Percentiles rank a stretch among this genome's conserved stretches.
These are phyloP conservation scores for Pseudopyrenochaeta lycopersici DNA, from an alignment of 2,329 filamentous ascomycete genomes.

Conservation along the genomic window DNA sequence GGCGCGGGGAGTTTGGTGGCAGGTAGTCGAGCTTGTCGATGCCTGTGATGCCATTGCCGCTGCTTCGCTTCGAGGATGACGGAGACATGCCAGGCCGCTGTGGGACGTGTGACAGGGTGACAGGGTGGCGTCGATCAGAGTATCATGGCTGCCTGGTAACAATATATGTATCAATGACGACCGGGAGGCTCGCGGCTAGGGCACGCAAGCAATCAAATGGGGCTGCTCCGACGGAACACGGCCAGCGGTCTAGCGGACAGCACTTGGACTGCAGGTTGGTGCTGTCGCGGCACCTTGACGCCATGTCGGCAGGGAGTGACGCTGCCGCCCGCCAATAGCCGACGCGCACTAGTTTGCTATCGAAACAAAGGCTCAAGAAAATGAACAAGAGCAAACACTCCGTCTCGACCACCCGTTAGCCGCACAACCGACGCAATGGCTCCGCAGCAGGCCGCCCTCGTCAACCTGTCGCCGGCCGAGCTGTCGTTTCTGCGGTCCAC, in stretches of 20 bases:
- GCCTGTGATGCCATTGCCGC: constrained; percentile 33
- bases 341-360: constrained; percentile 14
- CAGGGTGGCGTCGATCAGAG: constrained; percentile 18
- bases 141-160: constrained; percentile 8
- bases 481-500: constrained; percentile 93
- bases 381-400: constrained; percentile 13
- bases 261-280: constrained; percentile 34
- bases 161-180: constrained; percentile 1
- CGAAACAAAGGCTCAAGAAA: constrained; percentile 19
- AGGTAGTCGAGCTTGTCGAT: constrained; percentile 63
- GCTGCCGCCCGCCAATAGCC: constrained; percentile 30
- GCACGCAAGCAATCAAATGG: background rate
- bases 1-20: constrained; percentile 41
- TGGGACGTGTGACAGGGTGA: constrained; percentile 29
- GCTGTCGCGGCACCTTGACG: constrained; percentile 31
- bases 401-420: constrained; percentile 7
- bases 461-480: constrained; percentile 90
- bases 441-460: constrained; percentile 58
- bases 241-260: constrained; percentile 28
- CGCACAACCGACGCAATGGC: constrained; percentile 33
- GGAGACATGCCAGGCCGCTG: constrained; percentile 37
- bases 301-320: constrained; percentile 18
- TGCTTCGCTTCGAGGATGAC: constrained; percentile 42
- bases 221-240: constrained; percentile 4
- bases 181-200: background rate